Base-by-base conservation (phyloP, 2,329 filamentous ascomycete species). In the Myrmaecium sp. region DNA sequence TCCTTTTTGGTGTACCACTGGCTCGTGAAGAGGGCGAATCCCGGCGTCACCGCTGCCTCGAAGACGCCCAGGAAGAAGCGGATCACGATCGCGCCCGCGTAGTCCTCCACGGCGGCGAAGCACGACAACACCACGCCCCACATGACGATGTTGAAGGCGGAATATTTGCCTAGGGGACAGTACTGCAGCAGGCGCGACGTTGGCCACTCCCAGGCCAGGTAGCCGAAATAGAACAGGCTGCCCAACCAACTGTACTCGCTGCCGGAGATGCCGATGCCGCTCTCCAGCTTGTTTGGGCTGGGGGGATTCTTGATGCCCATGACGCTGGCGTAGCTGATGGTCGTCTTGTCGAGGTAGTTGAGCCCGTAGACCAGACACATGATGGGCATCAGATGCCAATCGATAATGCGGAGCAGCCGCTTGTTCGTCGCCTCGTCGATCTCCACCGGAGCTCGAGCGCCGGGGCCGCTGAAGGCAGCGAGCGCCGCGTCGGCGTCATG, bases 1-100 rank as follows among this genome's bases (percentile, higher is more conserved):
- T 80, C 74, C 28, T 59, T 58, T 44, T 71, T 71, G 1, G 75
- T 79, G 38, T 78, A 81, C 74, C 74, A 80, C 49, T 77, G 70
- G 3, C 59, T 66, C 1, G 73, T 78, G 36, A 80, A 61, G 2
- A 80, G 55, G 0, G 69, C 66, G 37, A 78, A 78, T 0, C 72
- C 72, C 1, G 74, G 74, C 0, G 70, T 75, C 2, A 79, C 70
- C 0, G 72, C 69, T 0, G 70, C 58, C 43, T 81, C 75, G 29
- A 74, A 75, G 1, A 74, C 57, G 15, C 75, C 75, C 1, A 78
- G 58, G 37, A 79, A 67, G 43, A 78, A 72, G 0, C 75, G 64
- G 17, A 78, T 62, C 1, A 67, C 69, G 13, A 77, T 60, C 0
- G 70, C 66, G 2, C 71, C 66, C 0, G 57, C 52, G 38, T 69